Base-by-base conservation (phyloP, 2,329 filamentous ascomycete genomes). In the Pseudopyrenochaeta lycopersici region DNA sequence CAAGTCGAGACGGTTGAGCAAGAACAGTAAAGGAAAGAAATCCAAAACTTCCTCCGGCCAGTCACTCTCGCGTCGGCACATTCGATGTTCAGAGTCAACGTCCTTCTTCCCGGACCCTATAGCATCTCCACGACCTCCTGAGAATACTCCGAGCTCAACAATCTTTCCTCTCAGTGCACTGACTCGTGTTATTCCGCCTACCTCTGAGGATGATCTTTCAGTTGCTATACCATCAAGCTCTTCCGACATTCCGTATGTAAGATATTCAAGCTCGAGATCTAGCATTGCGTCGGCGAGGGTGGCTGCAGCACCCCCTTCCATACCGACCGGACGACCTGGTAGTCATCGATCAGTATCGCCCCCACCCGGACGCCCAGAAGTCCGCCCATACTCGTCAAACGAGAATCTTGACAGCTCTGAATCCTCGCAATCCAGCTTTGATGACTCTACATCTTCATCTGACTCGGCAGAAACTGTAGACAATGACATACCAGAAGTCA, bases 1-100 rank as follows among this genome's bases (percentile, higher is more conserved):
- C 17, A 31, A 29, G 23, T 49, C 54, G 11, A 29, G 21, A 18
- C 38, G 46, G 12, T 21, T 31, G 14, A 48, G 50, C 21, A 49
- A 57, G 38, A 32, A 32, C 38, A 46, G 53, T 29, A 49, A 53
- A 30, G 50, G 54, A 4, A 57, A 57, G n/a, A 15, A 29, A n/a
- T 46, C 41, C 2, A 35, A 43, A 44, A 7, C 33, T 6, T 23
- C 21, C n/a, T 14, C 49, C 0, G 38, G 44, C 14, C 12, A 15
- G 21, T 23, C 18, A 6, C 18, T 20, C n/a, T 14, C 27, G 7
- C 36, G 17, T 39, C 36, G 18, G 7, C 20, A 21, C 9, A 5
- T 15, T 11, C 21, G 18, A 35, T 31, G 31, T 17, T 20, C 38
- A 14, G 30, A 48, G 29, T n/a, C 36, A 23, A 6, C 15, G 9